A percentile compares a stretch with the other conserved stretches of the same genome.
Conservation (phyloP, 306 rosid genomes). For the Betula pendula region DNA sequence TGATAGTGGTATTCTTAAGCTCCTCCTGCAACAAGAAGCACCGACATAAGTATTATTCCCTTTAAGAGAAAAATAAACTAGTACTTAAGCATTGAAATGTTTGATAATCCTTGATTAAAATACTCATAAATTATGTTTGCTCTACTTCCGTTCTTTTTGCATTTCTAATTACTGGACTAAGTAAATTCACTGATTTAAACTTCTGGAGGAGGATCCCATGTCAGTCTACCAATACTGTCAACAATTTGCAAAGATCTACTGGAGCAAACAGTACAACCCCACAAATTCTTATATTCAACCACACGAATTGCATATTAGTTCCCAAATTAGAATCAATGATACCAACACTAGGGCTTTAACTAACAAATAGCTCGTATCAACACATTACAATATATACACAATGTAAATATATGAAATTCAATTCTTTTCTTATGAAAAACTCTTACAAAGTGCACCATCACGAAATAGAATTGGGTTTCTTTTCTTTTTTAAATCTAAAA, state of each 20-base stretch:
- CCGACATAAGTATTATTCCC: not conserved
- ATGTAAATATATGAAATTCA: not conserved
- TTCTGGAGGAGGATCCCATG: not conserved
- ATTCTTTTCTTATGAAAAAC: not conserved
- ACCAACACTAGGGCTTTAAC: not conserved
- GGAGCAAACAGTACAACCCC: not conserved
- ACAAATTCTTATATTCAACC: not conserved
- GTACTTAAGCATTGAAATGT: not conserved
- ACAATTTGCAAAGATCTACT: not conserved
- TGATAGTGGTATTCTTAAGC: slow-evolving; percentile 73
- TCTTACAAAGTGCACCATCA: too few relatives aligned
- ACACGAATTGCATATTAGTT: not conserved
- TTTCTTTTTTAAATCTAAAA: too few relatives aligned
- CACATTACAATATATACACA: not conserved
- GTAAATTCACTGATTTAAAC: not conserved
- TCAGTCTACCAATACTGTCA: not conserved
- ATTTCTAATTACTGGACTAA: not conserved
- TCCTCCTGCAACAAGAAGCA: slow-evolving; percentile 59
- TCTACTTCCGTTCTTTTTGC: too few relatives aligned
- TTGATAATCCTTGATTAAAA: not conserved
- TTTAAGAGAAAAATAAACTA: not conserved
- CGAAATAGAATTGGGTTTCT: too few relatives aligned
- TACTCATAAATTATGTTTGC: too few relatives aligned
- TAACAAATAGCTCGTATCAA: not conserved
- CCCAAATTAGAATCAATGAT: not conserved